phyloP scores from a whole-genome alignment of 1,139 yeast genomes.

The Scheffersomyces insectosa region DNA sequence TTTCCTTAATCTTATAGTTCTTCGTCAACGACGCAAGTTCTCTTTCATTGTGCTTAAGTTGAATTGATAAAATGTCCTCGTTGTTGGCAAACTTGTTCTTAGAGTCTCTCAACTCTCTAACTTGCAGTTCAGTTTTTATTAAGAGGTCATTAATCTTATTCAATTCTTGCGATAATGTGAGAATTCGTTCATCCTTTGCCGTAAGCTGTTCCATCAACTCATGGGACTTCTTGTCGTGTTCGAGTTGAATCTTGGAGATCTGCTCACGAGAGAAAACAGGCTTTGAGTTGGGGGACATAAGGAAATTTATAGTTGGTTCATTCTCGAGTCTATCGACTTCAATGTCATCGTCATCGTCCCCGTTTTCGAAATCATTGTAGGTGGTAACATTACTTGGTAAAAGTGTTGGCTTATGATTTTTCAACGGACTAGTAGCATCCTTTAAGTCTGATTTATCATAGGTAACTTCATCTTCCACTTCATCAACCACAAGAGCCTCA shows the following conservation, averaged over 20 bases:
- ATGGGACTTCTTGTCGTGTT: constrained; percentile 17
- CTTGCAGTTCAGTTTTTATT: constrained; percentile 19
- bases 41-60: constrained; percentile 30
- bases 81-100: constrained; percentile 21
- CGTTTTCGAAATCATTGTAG: constrained; percentile 5
- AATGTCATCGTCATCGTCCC: constrained; percentile 10
- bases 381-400: background rate
- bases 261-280: constrained; percentile 37
- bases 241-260: constrained; percentile 29
- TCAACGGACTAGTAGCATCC: constrained; percentile 27
- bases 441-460: constrained; percentile 12
- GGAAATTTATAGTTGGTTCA: constrained; percentile 34
- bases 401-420: constrained; percentile 10
- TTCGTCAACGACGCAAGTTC: constrained; percentile 33
- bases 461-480: constrained; percentile 5
- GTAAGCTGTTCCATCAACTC: constrained; percentile 8
- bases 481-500: constrained; percentile 12
- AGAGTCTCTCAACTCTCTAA: constrained; percentile 20
- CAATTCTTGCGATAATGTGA: constrained; percentile 5
- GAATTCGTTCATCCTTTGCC: constrained; percentile 5
- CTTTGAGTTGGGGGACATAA: constrained; percentile 38
- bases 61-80: constrained; percentile 29
- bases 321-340: constrained; percentile 11
- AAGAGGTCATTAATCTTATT: constrained; percentile 7
- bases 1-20: constrained; percentile 25